Percentiles rank a stretch among this genome's conserved stretches.
These are phyloP conservation scores for Cladosporium sp. DNA, from an alignment of 2,329 filamentous ascomycete genomes.

Conservation along the genomic window DNA sequence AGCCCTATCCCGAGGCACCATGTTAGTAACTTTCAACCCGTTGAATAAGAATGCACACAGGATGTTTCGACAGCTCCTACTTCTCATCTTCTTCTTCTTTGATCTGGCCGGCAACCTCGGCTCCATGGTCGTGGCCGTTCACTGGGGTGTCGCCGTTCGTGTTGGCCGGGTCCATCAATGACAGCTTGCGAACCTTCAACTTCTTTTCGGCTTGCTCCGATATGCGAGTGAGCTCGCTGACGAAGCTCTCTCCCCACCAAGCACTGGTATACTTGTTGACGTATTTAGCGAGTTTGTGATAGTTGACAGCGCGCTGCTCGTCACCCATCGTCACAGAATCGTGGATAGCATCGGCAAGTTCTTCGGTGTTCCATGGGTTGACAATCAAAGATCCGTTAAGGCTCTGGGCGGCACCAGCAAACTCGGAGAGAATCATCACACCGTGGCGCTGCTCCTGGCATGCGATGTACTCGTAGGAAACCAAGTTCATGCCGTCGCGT, in stretches of 20 bases:
- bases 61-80: slow-evolving; percentile 2
- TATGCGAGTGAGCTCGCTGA: slow-evolving; percentile 69
- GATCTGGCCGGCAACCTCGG: background rate
- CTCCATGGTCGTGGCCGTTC: slow-evolving; percentile 8
- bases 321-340: slow-evolving; percentile 95
- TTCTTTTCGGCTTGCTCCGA: slow-evolving; percentile 50
- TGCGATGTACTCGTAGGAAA: slow-evolving; percentile 97
- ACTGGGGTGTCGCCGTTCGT: slow-evolving; percentile 10
- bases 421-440: slow-evolving; percentile 92
- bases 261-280: slow-evolving; percentile 95
- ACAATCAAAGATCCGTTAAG: slow-evolving; percentile 91
- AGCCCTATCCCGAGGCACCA: background rate
- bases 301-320: slow-evolving; percentile 81
- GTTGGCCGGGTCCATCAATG: slow-evolving; percentile 15
- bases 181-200: slow-evolving; percentile 35
- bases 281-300: slow-evolving; percentile 87
- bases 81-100: slow-evolving; percentile 5
- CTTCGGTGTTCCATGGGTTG: slow-evolving; percentile 98
- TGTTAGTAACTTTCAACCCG: slow-evolving; percentile 12
- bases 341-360: slow-evolving; percentile 87
- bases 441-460: slow-evolving; percentile 87
- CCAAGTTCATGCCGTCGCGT: slow-evolving; percentile 98
- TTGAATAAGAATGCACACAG: background rate
- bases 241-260: slow-evolving; percentile 95
- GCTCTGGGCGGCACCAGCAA: slow-evolving; percentile 90